A percentile compares a stretch with the other conserved stretches of the same genome.
Conservation (phyloP, 2,329 filamentous ascomycete genomes). For the Arthrobotrys musiformis region DNA sequence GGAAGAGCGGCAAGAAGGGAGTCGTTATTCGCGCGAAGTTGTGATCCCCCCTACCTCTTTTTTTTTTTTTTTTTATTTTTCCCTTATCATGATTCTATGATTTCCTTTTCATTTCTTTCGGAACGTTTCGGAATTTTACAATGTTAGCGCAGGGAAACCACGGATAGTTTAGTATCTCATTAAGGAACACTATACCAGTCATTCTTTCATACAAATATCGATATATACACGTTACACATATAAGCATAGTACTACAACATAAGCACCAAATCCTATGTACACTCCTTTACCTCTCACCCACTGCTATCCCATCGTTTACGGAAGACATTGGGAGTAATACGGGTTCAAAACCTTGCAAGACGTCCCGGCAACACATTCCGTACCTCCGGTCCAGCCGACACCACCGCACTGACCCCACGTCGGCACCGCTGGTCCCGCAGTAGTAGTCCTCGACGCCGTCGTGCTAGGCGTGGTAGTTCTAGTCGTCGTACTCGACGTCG, state of each 20-base stretch:
- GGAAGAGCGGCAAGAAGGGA: slow-evolving; percentile 56
- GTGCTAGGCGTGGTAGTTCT: slow-evolving; percentile 8
- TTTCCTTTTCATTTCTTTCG: background rate
- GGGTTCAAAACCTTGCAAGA: slow-evolving; percentile 56
- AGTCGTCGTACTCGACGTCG: slow-evolving; percentile 13
- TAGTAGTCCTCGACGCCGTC: slow-evolving; percentile 13
- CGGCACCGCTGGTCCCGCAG: background rate
- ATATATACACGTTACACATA: slow-evolving; percentile 2
- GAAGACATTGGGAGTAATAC: slow-evolving; percentile 59
- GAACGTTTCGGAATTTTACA: background rate
- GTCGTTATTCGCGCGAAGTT: slow-evolving; percentile 64
- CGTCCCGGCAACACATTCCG: slow-evolving; percentile 55
- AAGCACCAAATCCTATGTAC: background rate
- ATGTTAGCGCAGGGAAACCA: background rate
- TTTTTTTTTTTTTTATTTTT: background rate
- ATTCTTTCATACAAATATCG: background rate
- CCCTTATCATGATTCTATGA: background rate
- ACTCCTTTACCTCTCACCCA: background rate
- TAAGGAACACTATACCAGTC: background rate
- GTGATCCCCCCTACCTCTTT: too few relatives aligned
- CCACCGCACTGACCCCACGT: slow-evolving; percentile 59
- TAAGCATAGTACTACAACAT: background rate
- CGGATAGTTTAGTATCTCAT: background rate
- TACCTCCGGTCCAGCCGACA: slow-evolving; percentile 55
- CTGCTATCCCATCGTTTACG: background rate